These are phyloP conservation scores for Rauvolfia tetraphylla DNA, from an alignment of 257 asterid species.

Conservation along the genomic window DNA sequence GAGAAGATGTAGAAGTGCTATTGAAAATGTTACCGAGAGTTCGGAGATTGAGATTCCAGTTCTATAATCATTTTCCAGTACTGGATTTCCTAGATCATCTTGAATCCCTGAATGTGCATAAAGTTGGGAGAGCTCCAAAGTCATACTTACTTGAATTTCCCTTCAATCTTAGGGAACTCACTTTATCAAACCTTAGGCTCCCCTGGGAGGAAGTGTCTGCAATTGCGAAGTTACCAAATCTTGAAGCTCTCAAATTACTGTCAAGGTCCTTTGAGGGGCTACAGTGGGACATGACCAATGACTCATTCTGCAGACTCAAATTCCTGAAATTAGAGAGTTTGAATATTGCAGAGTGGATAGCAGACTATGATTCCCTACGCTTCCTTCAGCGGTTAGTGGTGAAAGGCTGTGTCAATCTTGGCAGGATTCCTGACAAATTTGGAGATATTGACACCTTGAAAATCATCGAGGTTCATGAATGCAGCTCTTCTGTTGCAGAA, in stretches of 20 bases:
- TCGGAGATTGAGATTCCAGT: neutral
- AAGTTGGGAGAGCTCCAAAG: no score
- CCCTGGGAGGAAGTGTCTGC: neutral
- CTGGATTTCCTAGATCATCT: neutral
- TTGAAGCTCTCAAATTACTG: neutral
- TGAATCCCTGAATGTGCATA: neutral
- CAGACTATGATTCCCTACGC: neutral
- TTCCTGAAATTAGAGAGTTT: neutral
- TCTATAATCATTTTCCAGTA: neutral
- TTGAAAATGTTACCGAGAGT: neutral
- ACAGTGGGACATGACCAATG: neutral
- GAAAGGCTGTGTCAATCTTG: neutral
- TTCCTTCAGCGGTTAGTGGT: neutral
- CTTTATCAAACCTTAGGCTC: neutral
- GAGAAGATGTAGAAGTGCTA: neutral
- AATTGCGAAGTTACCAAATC: neutral
- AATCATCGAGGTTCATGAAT: neutral
- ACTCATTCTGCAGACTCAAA: neutral
- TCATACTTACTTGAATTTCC: neutral
- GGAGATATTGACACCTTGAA: neutral
- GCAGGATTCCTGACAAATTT: neutral
- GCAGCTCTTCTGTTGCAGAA: no score
- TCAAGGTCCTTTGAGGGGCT: neutral
- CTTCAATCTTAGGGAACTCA: neutral
- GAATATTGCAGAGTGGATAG: neutral